phyloP scores from a whole-genome alignment of 495 filamentous ascomycete species.

The Delitschia confertaspora region DNA sequence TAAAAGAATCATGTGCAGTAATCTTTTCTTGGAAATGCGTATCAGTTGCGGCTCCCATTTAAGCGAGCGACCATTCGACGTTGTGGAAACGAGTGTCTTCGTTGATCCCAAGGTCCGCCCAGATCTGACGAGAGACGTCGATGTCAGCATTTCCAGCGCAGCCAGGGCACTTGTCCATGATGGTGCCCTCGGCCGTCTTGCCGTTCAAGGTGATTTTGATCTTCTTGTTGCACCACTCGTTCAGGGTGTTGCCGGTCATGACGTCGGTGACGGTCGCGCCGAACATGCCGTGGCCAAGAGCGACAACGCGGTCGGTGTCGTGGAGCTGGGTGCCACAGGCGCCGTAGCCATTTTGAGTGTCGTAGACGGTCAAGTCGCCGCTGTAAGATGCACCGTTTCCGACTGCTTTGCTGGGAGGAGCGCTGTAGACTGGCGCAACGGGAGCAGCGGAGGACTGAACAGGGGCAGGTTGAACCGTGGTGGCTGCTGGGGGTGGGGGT shows the following conservation, averaged over 20 bases:
- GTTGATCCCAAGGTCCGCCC: conserved; percentile 2
- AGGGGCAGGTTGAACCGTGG: no score
- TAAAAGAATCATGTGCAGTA: no score
- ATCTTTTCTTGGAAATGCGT: no score
- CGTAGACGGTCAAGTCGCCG: conserved; percentile 18
- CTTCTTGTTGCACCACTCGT: conserved; percentile 57
- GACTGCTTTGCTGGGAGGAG: background rate
- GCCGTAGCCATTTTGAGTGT: conserved; percentile 5
- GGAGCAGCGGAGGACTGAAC: conserved; percentile 4
- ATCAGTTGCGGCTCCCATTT: no score
- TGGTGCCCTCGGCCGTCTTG: conserved; percentile 45
- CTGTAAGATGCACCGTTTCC: background rate
- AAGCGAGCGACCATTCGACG: no score
- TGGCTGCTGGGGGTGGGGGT: background rate
- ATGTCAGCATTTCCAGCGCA: conserved; percentile 35
- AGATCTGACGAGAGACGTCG: conserved; percentile 5
- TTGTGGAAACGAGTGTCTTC: conserved; percentile 12
- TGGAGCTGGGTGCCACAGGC: conserved; percentile 8
- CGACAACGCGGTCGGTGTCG: conserved; percentile 1
- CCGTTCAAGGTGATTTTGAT: conserved; percentile 53
- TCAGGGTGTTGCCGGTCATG: conserved; percentile 34
- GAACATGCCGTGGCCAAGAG: background rate
- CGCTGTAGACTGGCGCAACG: no score
- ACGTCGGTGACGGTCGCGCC: conserved; percentile 8
- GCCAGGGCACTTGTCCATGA: conserved; percentile 71